A percentile compares a stretch with the other conserved stretches of the same genome.
These are phyloP conservation scores for Rutstroemia sp. DNA, from an alignment of 2,329 filamentous ascomycete genomes.

Conservation along the genomic window DNA sequence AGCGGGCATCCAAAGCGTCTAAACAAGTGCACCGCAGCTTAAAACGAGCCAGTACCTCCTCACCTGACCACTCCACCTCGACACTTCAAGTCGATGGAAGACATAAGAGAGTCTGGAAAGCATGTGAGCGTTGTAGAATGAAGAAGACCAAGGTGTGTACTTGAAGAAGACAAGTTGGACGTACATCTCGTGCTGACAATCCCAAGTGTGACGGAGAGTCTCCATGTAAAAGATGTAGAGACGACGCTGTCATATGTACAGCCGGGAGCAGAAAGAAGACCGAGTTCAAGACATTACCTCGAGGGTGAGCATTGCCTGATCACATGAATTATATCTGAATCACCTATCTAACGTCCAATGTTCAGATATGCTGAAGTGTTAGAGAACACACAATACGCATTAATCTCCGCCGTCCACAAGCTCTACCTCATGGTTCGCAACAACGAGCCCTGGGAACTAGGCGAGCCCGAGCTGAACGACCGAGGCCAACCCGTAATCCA, in stretches of 20 bases:
- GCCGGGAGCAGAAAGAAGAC: constrained; percentile 58
- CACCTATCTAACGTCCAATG: constrained; percentile 1
- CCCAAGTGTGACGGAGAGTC: constrained; percentile 57
- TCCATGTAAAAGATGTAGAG: constrained; percentile 59
- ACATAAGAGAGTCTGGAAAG: constrained; percentile 40
- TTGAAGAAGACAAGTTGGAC: background rate
- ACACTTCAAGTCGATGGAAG: background rate
- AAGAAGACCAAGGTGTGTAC: constrained; percentile 59
- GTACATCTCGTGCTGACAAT: constrained; percentile 6
- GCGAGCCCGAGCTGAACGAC: constrained; percentile 57
- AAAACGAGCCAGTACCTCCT: background rate
- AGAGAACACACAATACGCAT: constrained; percentile 57
- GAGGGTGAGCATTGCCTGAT: constrained; percentile 40
- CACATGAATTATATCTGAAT: background rate
- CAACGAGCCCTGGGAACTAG: constrained; percentile 51
- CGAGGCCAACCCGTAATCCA: constrained; percentile 56
- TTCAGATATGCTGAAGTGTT: constrained; percentile 55
- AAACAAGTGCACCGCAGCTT: background rate
- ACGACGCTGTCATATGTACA: constrained; percentile 57
- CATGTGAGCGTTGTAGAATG: constrained; percentile 59
- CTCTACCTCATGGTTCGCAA: constrained; percentile 57
- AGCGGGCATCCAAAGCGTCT: background rate
- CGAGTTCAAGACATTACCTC: constrained; percentile 59
- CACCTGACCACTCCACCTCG: background rate
- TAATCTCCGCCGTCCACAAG: constrained; percentile 59